Percentiles rank a stretch among this genome's conserved stretches.
Evolutionary conservation across 2,329 filamentous ascomycete species (phyloP).

Genomic region (Sclerotinia spermophila): DNA sequence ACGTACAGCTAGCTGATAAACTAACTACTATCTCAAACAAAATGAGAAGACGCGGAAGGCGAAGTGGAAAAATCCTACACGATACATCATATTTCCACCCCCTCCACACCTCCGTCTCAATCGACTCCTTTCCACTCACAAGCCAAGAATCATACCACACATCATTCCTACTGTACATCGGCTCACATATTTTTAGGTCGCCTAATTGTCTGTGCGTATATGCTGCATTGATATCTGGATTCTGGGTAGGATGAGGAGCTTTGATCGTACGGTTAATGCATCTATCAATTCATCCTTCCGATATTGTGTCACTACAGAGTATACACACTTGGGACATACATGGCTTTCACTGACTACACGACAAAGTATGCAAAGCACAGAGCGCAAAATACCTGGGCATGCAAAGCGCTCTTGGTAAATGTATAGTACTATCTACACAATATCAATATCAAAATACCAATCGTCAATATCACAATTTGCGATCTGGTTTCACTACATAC

Average conservation of each 20-base stretch:
- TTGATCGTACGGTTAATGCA: slow-evolving; percentile 1
- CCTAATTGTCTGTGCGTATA: background rate
- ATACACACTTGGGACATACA: background rate
- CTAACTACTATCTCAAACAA: background rate
- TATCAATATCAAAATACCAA: background rate
- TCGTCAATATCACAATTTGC: background rate
- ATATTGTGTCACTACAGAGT: background rate
- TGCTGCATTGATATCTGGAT: background rate
- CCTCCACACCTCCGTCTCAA: background rate
- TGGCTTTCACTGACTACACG: background rate
- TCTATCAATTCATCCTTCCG: slow-evolving; percentile 2
- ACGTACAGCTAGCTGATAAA: background rate
- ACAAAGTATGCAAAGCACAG: background rate
- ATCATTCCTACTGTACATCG: background rate
- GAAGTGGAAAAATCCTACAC: background rate
- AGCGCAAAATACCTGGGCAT: background rate
- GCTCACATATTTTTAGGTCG: background rate
- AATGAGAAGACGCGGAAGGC: background rate
- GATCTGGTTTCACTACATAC: background rate
- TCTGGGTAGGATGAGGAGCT: background rate
- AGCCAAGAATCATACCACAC: slow-evolving; percentile 1
- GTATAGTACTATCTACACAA: background rate
- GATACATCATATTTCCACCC: slow-evolving; percentile 15
- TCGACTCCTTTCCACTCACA: background rate
- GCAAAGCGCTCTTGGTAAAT: background rate